A percentile compares a stretch with the other conserved stretches of the same genome.
These are phyloP conservation scores for Termitomyces sp. DNA, from an alignment of 768 basidiomycete genomes.

Conservation along the genomic window DNA sequence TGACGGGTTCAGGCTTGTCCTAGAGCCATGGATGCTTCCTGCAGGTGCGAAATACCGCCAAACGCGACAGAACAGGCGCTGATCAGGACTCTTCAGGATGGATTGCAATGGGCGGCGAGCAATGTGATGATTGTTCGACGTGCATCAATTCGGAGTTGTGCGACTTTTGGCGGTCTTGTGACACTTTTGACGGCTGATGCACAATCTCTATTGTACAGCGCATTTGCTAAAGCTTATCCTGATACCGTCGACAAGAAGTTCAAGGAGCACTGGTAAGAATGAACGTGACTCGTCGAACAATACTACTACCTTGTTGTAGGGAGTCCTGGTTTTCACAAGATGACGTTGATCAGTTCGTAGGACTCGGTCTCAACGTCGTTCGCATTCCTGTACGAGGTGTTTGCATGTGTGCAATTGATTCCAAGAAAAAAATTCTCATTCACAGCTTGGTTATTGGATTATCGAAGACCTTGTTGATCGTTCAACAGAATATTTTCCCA, in stretches of 20 bases:
- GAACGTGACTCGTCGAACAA: not conserved
- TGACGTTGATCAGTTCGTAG: slow-evolving; percentile 51
- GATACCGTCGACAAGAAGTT: slow-evolving; percentile 53
- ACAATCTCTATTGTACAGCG: slow-evolving; percentile 30
- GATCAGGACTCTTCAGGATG: slow-evolving; percentile 42
- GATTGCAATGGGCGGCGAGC: slow-evolving; percentile 67
- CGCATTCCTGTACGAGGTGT: slow-evolving; percentile 58
- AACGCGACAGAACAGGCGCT: not conserved
- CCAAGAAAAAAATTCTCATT: not conserved
- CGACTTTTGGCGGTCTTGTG: slow-evolving; percentile 8
- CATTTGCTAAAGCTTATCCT: slow-evolving; percentile 57
- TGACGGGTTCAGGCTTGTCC: slow-evolving; percentile 48
- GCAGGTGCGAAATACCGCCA: slow-evolving; percentile 32
- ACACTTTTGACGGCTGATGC: not conserved
- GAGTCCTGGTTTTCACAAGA: slow-evolving; percentile 65
- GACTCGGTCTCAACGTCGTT: slow-evolving; percentile 66
- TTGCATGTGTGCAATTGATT: not conserved
- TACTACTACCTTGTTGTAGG: slow-evolving; percentile 27
- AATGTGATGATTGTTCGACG: slow-evolving; percentile 49
- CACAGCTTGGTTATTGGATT: slow-evolving; percentile 79
- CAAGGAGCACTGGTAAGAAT: slow-evolving; percentile 53
- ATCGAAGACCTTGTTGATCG: slow-evolving; percentile 68
- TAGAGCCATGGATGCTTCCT: slow-evolving; percentile 84
- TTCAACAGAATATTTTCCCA: slow-evolving; percentile 55
- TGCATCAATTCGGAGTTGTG: slow-evolving; percentile 73